Base-by-base conservation (phyloP, 2,329 filamentous ascomycete genomes). In the Ophiocordyceps unilateralis region DNA sequence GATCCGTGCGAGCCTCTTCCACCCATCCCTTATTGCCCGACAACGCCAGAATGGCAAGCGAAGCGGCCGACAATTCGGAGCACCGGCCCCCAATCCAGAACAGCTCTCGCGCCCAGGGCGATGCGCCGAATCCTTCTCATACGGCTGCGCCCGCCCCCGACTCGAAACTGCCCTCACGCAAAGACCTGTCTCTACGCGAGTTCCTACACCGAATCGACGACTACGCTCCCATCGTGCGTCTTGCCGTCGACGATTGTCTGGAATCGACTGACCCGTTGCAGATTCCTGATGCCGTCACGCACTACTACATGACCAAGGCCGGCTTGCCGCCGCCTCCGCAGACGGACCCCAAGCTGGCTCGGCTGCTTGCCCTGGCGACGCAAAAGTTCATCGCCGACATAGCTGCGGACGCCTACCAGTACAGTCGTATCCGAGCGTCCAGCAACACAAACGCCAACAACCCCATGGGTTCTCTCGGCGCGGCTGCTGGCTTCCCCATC, bases 331-430 rank as follows among this genome's bases (percentile, higher is more conserved):
- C 89, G 1, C 87, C 89, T 36, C 88, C 86, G 0, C 82, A 91
- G 53, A 93, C 87, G 42, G 86, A 94, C 54, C 81, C 81, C 19
- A 85, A 88, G 45, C 82, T 98, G 23, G 86, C 89, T 20, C 86
- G 89, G 40, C 81, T 98, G 3, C 81, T 98, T 38, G 89, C 91
- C 2, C 82, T 98, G 9, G 91, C 91, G n/a, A 94, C 91, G 0
- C 91, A 98, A 58, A 98, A 98, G 60, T 98, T 98, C 69, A 84
- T 98, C 54, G 88, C 91, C 46, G 91, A 98, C 60, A 86, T 98
- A 50, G 91, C 91, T 2, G 88, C 91, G 45, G 91, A 98, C 60
- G 87, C 91, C 3, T 98, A 98, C 62, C 91, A 98, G 64, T 96
- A 95, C 70, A 87, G 83, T 47, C 85, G 89, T 43, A 96, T 98